These are phyloP conservation scores for Ustilago esculenta DNA, from an alignment of 1,284 basidiomycete genomes.

Conservation along the genomic window DNA sequence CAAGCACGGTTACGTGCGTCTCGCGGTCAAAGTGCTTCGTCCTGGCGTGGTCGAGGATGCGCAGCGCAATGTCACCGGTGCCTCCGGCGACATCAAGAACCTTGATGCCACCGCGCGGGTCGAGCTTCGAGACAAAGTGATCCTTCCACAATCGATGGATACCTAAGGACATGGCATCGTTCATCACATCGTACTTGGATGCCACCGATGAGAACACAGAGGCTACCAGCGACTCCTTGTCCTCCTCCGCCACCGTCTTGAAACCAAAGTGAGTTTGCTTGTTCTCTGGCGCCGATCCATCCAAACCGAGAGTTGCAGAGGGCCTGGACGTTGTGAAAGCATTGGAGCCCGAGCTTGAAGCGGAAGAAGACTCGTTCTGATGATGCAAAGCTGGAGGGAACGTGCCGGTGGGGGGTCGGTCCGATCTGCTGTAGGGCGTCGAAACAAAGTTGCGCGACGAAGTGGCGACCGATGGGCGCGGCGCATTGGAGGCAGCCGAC, in stretches of 20 bases:
- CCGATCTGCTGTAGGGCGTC: conserved; percentile 33
- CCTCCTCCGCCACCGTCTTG: conserved; percentile 80
- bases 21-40: conserved; percentile 75
- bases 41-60: conserved; percentile 89
- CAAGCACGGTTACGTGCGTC: conserved; percentile 89
- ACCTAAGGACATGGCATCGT: conserved; percentile 96
- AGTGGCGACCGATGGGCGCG: conserved; percentile 29
- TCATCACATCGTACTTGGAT: conserved; percentile 96
- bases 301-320: conserved; percentile 11
- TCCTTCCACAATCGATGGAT: conserved; percentile 99
- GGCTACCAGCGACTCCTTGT: conserved; percentile 79
- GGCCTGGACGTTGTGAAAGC: conserved; percentile 17
- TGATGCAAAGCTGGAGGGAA: conserved; percentile 55
- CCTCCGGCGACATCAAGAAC: conserved; percentile 98
- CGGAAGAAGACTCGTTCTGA: conserved; percentile 11
- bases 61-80: conserved; percentile 92
- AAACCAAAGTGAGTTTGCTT: conserved; percentile 85
- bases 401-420: conserved; percentile 30
- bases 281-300: conserved; percentile 28
- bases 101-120: conserved; percentile 73
- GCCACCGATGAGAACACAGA: conserved; percentile 95
- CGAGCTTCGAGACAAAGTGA: conserved; percentile 79
- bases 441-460: conserved; percentile 40
- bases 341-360: conserved; percentile 5
- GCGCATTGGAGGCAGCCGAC: conserved; percentile 30